Base-by-base conservation (phyloP, 192 early-diverging fungal genomes). In the Podila clonocystis region DNA sequence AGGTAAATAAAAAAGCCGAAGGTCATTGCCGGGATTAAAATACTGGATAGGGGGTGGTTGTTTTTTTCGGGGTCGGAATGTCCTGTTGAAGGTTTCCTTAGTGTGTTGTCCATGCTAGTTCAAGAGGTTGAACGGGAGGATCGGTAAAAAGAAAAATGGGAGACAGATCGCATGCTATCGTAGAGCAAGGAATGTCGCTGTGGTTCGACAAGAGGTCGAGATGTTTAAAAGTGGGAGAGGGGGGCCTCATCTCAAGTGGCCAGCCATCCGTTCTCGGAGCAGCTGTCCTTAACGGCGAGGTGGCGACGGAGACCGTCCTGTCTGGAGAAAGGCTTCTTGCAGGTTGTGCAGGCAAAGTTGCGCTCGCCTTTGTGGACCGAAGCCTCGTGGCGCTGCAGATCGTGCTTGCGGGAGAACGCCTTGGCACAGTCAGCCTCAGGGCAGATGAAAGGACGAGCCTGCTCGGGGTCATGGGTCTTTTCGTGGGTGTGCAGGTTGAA, bases 231-330 rank as follows among this genome's bases (percentile, higher is more conserved):
- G 60, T n/a, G 50, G 50, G n/a, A n/a, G 58, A 49, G 30, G 36
- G 65, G 65, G 76, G 76, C 76, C 76, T 67, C 77, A 80, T 73
- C 62, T 79, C 76, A 79, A n/a, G 77, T 80, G 61, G 77, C 71
- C 28, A 69, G 62, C 62, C 77, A 72, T 36, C 62, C 70, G 58
- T 82, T 82, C 63, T 75, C 73, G 58, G 68, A 62, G 68, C 73
- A 82, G 65, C 72, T 66, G 49, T 64, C 75, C 70, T 68, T 74
- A 48, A 74, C 82, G 70, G 72, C 72, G 58, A 74, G 77, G 76
- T 93, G 91, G 57, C 91, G 82, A 59, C 82, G 84, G 62, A 92
- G 79, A 24, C 92, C 91, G 75, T 93, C 92, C 66, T 92, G 90
- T 12, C 92, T 82, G 41, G 86, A 86, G 74, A 93, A 93, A 0